Evolutionary conservation across 176 grass and related monocot genomes (phyloP), one percentile per base, ranked within the genome.

Genomic region (Zoysia pacifica): DNA sequence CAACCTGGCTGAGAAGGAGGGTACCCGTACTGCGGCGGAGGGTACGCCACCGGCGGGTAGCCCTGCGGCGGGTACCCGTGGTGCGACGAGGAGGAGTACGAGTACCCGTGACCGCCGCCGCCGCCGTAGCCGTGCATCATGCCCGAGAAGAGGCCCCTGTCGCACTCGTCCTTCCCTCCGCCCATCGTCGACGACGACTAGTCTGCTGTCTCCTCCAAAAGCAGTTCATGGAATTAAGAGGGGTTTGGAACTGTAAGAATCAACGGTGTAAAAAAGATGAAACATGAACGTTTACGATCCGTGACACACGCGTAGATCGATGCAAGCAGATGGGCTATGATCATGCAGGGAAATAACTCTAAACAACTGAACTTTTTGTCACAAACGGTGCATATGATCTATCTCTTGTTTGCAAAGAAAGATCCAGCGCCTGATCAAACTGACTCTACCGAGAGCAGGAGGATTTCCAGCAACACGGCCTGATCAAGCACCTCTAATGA

Each of bases 71-170:
- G 83, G 46, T 91, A 91, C 36, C 81, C 89, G n/a, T 86, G 84
- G 0, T 69, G 70, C 2, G 89, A 28, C 28, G 28, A 28, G 28
- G 28, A 28, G 28, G 28, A 28, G 28, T 28, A 28, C 28, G 28
- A 79, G 64, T 91, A 76, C 14, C 89, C 89, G 48, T 83, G 53
- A n/a, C 84, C 28, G 28, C 28, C 55, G 35, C 84, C 55, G 40
- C 89, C 85, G 4, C 19, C 69, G 20, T 18, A 66, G 0, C 81
- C 85, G 0, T 90, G 85, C 28, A 64, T 74, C 73, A 90, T 11
- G 53, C 79, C 54, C 5, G 91, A 93, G 73, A 87, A 79, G 66
- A 94, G 86, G 42, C 92, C 92, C 77, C 72, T 94, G 46, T 94
- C 92, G 6, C 79, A 65, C 73, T 84, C 86, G 61, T 92, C 90